phyloP scores from a whole-genome alignment of 768 basidiomycete species.

The Phylloporus arenicola region DNA sequence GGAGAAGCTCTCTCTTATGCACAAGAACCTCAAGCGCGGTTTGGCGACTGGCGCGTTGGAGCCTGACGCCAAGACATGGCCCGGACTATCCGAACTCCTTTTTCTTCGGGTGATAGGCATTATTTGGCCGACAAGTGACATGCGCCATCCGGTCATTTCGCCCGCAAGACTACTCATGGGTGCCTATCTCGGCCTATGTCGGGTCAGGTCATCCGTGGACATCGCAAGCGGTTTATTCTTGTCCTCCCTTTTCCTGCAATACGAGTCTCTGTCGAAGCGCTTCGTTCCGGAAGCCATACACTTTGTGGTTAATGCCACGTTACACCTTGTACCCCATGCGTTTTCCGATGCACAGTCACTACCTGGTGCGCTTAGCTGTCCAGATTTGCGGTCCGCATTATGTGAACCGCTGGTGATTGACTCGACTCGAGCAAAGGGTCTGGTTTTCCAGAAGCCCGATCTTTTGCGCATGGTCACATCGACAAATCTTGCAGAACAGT shows the following conservation, averaged over 20 bases:
- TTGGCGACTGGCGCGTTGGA: conserved; percentile 62
- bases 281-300: conserved; percentile 86
- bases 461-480: conserved; percentile 40
- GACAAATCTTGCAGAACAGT: conserved; percentile 42
- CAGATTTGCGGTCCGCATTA: conserved; percentile 55
- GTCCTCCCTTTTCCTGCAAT: conserved; percentile 79
- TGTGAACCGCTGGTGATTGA: conserved; percentile 38
- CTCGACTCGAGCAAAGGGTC: conserved; percentile 35
- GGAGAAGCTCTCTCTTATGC: conserved; percentile 81
- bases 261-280: conserved; percentile 78
- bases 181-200: conserved; percentile 81
- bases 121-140: conserved; percentile 92
- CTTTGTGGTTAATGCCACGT: conserved; percentile 65
- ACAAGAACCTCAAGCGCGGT: conserved; percentile 87
- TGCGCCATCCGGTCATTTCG: conserved; percentile 84
- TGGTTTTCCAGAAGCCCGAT: conserved; percentile 41
- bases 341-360: conserved; percentile 43
- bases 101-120: conserved; percentile 76
- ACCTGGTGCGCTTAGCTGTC: conserved; percentile 68
- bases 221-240: conserved; percentile 85
- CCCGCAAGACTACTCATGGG: conserved; percentile 86
- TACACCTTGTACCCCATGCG: conserved; percentile 66
- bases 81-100: conserved; percentile 74
- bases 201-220: conserved; percentile 71
- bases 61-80: conserved; percentile 76